Evolutionary conservation across 2,329 filamentous ascomycete genomes (phyloP), one percentile per base, ranked within the genome.

Genomic region (Elsinoe fawcettii): DNA sequence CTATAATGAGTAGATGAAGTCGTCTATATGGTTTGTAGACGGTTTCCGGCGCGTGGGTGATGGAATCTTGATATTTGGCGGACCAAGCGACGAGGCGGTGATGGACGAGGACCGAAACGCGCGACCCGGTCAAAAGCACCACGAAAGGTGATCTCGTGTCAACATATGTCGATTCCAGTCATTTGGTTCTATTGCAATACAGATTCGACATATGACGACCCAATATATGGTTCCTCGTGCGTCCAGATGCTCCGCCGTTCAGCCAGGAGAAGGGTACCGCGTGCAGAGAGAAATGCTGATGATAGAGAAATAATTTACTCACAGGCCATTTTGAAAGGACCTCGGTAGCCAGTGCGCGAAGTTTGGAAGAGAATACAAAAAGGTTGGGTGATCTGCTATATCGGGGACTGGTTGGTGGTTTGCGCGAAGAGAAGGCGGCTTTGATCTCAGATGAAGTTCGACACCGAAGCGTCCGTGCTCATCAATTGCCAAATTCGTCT

Each of bases 281-380:
- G 20, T 53, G 32, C 16, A 36, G 34, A 22, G 22, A 6, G 20
- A 25, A 37, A 5, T 16, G 16, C 16, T 16, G 11, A 23, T 6
- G 8, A 36, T 65, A 63, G 66, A 66, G 64, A 71, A 67, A 65
- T 44, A 66, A 64, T 62, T 64, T 66, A 81, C 79, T 80, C 72
- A 82, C 80, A 78, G 74, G 80, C 78, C 80, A 83, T 82, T 73
- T 69, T 74, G 72, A 71, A 74, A 39, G 22, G 57, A 47, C 43
- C 39, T 47, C 39, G 43, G 39, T 36, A 56, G 54, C 54, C 54
- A 56, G 54, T 16, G 54, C 41, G 53, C 14, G 22, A 43, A 43
- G 20, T 36, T 2, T 43, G 12, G n/a, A 44, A 30, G 23, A 30
- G 20, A 22, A n/a, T 37, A 53, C 25, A 37, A 18, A 37, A 36